Evolutionary conservation across 2,329 filamentous ascomycete species (phyloP), one percentile per base, ranked within the genome.

Genomic region (Magnaporthiopsis incrustans): DNA sequence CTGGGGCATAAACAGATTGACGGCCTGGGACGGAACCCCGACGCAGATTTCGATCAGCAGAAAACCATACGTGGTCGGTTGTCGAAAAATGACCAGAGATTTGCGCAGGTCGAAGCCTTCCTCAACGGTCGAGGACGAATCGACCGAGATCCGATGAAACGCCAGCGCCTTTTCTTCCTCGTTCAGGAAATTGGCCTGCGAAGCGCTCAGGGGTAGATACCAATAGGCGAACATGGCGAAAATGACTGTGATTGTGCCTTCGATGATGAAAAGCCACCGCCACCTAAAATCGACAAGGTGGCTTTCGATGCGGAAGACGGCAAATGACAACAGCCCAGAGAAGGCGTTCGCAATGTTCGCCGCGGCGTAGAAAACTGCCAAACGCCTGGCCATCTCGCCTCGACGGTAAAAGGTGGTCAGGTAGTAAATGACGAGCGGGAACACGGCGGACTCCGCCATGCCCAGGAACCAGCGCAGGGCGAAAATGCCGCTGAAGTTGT

Each of bases 211-310:
- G 0, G 89, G 89, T 0, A 92, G 80, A 68, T 89, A 90, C 75
- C 82, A 86, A 74, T 81, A 89, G 1, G 86, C 80, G 1, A 72
- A 69, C 4, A 85, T 71, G 18, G 88, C 87, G 33, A 91, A 78
- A 7, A 76, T 77, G 30, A 91, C 76, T 1, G 88, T 91, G 65
- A 88, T 80, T 22, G 80, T 78, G 30, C 89, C 89, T 72, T 91
- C 88, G 56, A 91, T 85, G 63, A 91, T 86, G 75, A 90, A 90
- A 0, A 89, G 76, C 85, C 85, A 88, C 15, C 86, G 78, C 88
- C 82, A 90, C 27, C 61, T 11, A 27, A 57, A 62, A 30, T 62
- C 61, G 61, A 62, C 53, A 26, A 80, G 82, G 5, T 75, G 67
- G n/a, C 72, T 70, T 30, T 75, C 68, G 70, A 82, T 81, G 62